Evolutionary conservation across 148 eudicot species (phyloP).

Genomic region (Amaranthus palmeri): DNA sequence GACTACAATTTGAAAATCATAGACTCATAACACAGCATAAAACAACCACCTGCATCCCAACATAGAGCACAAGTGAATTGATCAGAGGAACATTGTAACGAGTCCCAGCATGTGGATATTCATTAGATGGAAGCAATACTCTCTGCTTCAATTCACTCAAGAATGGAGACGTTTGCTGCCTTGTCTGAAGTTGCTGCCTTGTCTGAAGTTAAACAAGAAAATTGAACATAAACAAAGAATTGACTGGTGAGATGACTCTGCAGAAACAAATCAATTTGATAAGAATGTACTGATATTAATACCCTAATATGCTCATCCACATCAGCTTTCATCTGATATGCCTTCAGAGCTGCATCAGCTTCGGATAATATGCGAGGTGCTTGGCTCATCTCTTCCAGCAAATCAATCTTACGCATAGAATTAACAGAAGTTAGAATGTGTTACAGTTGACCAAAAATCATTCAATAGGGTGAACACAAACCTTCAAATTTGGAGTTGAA

Average conservation of each 20-base stretch:
- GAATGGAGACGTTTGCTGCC: conserved; percentile 72
- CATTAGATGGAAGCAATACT: conserved; percentile 64
- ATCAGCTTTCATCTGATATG: conserved; percentile 79
- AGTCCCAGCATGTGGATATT: conserved; percentile 71
- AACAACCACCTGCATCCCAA: conserved; percentile 81
- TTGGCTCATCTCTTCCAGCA: conserved; percentile 72
- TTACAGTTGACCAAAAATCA: background rate
- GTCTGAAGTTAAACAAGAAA: conserved; percentile 39
- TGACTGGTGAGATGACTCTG: background rate
- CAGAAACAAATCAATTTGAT: background rate
- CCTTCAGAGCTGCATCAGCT: conserved; percentile 73
- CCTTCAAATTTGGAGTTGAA: conserved; percentile 94
- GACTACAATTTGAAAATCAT: background rate
- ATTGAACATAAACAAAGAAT: background rate
- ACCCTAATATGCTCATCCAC: conserved; percentile 92
- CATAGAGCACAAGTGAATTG: conserved; percentile 91
- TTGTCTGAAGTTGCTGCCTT: conserved; percentile 65
- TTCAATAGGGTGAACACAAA: conserved; percentile 13
- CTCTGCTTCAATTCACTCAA: conserved; percentile 72
- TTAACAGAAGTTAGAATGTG: background rate
- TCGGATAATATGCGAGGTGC: conserved; percentile 88
- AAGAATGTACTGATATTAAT: conserved; percentile 3
- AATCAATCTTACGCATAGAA: conserved; percentile 59
- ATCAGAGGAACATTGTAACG: conserved; percentile 91
- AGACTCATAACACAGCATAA: background rate